Evolutionary conservation across 371 early-diverging fungal genomes (phyloP).

Genomic region (Cokeromyces recurvatus): DNA sequence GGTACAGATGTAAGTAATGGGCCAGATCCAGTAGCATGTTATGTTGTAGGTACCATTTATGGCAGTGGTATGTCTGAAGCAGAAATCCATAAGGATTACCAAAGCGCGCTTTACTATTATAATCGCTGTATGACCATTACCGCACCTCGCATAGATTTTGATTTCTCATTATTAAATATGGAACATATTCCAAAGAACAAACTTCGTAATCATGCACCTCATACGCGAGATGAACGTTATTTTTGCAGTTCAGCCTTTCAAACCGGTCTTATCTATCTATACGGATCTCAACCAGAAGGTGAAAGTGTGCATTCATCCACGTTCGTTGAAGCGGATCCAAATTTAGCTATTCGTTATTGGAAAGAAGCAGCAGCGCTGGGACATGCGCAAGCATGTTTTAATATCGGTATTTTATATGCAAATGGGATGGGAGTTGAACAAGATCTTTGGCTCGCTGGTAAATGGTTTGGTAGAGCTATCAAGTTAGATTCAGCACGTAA

Average conservation of each 20-base stretch:
- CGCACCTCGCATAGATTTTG: constrained; percentile 38
- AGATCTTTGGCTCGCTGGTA: constrained; percentile 37
- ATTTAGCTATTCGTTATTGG: constrained; percentile 45
- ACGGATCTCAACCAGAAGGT: constrained; percentile 39
- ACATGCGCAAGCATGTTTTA: constrained; percentile 46
- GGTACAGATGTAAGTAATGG: constrained; percentile 27
- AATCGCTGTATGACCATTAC: constrained; percentile 47
- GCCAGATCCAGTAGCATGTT: constrained; percentile 42
- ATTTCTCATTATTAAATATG: constrained; percentile 30
- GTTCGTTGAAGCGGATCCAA: constrained; percentile 30
- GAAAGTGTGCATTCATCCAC: constrained; percentile 32
- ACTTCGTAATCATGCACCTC: constrained; percentile 37
- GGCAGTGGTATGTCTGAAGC: constrained; percentile 40
- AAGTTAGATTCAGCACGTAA: constrained; percentile 39
- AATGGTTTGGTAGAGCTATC: constrained; percentile 49
- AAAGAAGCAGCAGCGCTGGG: constrained; percentile 43
- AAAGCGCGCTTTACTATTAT: constrained; percentile 35
- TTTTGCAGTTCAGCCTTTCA: constrained; percentile 49
- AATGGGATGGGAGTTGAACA: constrained; percentile 42
- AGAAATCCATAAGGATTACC: constrained; percentile 40
- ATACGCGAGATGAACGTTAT: constrained; percentile 37
- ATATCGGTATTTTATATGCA: constrained; percentile 42
- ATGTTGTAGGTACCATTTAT: constrained; percentile 41
- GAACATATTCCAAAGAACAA: constrained; percentile 26
- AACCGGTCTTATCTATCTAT: constrained; percentile 42